phyloP scores from a whole-genome alignment of 257 asterid species.

The Rhazya stricta region DNA sequence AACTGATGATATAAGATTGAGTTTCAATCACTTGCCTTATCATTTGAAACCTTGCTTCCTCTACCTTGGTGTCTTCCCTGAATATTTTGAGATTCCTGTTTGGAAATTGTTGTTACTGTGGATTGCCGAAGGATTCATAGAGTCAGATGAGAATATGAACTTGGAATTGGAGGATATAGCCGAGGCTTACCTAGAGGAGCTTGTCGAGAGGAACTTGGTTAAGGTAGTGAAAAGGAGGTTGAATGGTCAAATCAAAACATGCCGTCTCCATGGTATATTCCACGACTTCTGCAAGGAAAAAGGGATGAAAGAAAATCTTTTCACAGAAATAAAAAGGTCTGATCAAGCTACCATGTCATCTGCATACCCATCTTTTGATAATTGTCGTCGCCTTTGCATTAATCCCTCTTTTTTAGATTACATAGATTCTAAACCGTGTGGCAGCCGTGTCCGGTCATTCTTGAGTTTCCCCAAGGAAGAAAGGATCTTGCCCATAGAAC shows the following conservation, averaged over 20 bases:
- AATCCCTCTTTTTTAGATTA: neutral
- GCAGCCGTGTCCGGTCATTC: neutral
- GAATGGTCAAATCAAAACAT: neutral
- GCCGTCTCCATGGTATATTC: neutral
- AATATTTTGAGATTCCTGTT: neutral
- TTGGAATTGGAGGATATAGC: constrained; percentile 4
- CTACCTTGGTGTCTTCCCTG: neutral
- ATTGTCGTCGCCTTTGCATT: neutral
- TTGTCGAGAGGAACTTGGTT: neutral
- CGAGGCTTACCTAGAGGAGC: neutral
- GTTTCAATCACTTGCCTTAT: constrained; percentile 15
- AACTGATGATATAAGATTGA: neutral
- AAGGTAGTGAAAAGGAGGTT: neutral
- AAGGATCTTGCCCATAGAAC: neutral
- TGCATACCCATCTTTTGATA: constrained; percentile 14
- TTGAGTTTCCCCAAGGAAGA: neutral
- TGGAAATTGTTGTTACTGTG: neutral
- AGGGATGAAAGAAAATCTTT: neutral
- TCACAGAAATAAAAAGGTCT: neutral
- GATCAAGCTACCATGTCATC: neutral
- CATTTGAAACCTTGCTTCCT: neutral
- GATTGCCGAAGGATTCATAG: constrained; percentile 5
- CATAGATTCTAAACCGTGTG: neutral
- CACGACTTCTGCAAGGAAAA: neutral
- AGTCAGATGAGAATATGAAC: neutral